These are phyloP conservation scores for Macaranga tanarius DNA, from an alignment of 441 rosid genomes.

Conservation along the genomic window DNA sequence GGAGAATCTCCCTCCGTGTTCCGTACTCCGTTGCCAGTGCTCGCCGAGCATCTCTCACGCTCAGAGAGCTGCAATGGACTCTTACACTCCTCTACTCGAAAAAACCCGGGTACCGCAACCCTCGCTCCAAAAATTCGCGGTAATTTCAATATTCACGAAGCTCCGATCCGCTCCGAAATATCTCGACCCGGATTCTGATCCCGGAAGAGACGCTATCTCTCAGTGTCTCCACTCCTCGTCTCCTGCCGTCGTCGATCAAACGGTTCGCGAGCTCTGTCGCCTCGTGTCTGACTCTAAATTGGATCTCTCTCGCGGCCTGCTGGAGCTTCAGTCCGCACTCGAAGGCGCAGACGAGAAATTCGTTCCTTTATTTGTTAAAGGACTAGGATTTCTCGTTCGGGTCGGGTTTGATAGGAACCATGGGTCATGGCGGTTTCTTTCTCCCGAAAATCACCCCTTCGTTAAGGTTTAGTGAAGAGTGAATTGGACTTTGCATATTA, in stretches of 20 bases:
- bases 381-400: constrained; percentile 62
- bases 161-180: constrained; percentile 54
- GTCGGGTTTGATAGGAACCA: constrained; percentile 46
- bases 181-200: constrained; percentile 53
- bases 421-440: constrained; percentile 51
- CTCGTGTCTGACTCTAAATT: constrained; percentile 57
- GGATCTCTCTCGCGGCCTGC: constrained; percentile 50
- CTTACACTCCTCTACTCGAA: constrained; percentile 62
- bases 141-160: constrained; percentile 76
- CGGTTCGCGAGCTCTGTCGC: constrained; percentile 83
- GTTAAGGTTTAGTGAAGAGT: constrained; percentile 54
- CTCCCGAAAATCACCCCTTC: constrained; percentile 70
- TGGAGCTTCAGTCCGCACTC: constrained; percentile 83
- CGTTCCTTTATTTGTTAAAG: constrained; percentile 59
- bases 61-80: constrained; percentile 39
- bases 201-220: constrained; percentile 60
- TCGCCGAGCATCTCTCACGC: no score
- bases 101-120: constrained; percentile 79
- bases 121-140: constrained; percentile 77
- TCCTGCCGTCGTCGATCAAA: constrained; percentile 74
- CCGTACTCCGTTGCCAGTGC: background rate
- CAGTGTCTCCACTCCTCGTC: constrained; percentile 63
- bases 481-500: background rate
- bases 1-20: no score
- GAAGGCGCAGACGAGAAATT: constrained; percentile 65